A percentile compares a stretch with the other conserved stretches of the same genome.
phyloP scores from a whole-genome alignment of 2,329 filamentous ascomycete genomes.

The Colletotrichum ledebouriae region DNA sequence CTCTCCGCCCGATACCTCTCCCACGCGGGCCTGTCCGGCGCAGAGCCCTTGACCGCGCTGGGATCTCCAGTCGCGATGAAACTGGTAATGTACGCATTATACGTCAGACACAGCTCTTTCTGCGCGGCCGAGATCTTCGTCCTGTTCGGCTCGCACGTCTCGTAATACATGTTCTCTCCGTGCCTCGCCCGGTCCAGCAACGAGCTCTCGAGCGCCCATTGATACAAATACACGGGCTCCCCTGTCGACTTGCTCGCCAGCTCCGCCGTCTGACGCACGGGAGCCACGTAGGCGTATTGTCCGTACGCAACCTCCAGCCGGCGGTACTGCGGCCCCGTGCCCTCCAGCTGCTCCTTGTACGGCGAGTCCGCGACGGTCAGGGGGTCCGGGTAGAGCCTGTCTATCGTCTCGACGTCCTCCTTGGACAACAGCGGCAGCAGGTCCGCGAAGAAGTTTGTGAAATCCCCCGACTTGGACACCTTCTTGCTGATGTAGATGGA shows the following conservation, averaged over 20 bases:
- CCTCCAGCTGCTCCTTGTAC: constrained; percentile 26
- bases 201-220: constrained; percentile 65
- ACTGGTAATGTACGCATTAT: constrained; percentile 56
- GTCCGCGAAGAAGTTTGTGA: constrained; percentile 68
- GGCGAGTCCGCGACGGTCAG: constrained; percentile 33
- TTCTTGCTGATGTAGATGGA: constrained; percentile 71
- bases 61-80: constrained; percentile 49
- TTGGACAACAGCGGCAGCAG: constrained; percentile 70
- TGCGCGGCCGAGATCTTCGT: constrained; percentile 56
- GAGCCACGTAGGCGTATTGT: constrained; percentile 76
- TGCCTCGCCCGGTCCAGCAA: constrained; percentile 59
- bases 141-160: constrained; percentile 49
- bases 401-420: constrained; percentile 66
- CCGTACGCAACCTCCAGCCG: constrained; percentile 72
- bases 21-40: constrained; percentile 56
- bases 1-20: constrained; percentile 37
- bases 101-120: constrained; percentile 55
- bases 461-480: constrained; percentile 55
- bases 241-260: constrained; percentile 56
- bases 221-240: constrained; percentile 59
- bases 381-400: constrained; percentile 69
- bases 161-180: constrained; percentile 56
- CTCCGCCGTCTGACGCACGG: constrained; percentile 71
- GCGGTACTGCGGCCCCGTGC: constrained; percentile 67
- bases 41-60: constrained; percentile 27